Percentiles rank a stretch among this genome's conserved stretches.
These are phyloP conservation scores for Lophiostoma macrostomum DNA, from an alignment of 495 filamentous ascomycete species.

Conservation along the genomic window DNA sequence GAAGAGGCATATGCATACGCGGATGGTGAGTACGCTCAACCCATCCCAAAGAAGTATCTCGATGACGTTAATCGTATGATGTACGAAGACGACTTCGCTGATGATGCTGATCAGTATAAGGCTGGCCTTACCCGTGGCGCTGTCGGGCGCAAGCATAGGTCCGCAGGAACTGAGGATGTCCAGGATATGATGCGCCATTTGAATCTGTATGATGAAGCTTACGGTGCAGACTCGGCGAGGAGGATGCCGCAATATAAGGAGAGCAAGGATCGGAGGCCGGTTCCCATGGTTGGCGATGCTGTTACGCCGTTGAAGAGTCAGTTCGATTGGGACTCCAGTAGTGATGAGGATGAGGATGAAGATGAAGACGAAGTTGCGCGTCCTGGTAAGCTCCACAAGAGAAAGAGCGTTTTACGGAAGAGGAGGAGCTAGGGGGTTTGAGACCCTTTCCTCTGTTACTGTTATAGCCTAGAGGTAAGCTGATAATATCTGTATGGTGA, in stretches of 20 bases:
- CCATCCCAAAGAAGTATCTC: slow-evolving; percentile 8
- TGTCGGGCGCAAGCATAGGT: neutral
- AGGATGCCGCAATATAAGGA: neutral
- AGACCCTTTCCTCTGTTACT: too few relatives aligned
- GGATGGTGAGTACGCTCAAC: neutral
- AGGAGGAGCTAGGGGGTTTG: too few relatives aligned
- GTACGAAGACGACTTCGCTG: slow-evolving; percentile 13
- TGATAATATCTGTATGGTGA: too few relatives aligned
- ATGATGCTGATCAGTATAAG: slow-evolving; percentile 3
- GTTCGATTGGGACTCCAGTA: too few relatives aligned
- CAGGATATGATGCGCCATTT: neutral
- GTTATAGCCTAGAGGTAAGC: too few relatives aligned
- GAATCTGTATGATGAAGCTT: neutral
- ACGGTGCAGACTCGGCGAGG: neutral
- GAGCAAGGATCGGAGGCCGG: neutral
- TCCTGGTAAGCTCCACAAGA: too few relatives aligned
- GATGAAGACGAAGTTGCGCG: too few relatives aligned
- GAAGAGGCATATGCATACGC: too few relatives aligned
- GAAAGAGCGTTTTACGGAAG: too few relatives aligned
- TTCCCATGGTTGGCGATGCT: too few relatives aligned
- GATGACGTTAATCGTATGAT: slow-evolving; percentile 6
- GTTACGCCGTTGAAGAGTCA: too few relatives aligned
- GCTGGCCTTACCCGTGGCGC: neutral
- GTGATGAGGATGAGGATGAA: too few relatives aligned
- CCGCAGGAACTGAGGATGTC: neutral